These are phyloP conservation scores for Naganishia sp. DNA, from an alignment of 1,284 basidiomycete genomes.

Conservation along the genomic window DNA sequence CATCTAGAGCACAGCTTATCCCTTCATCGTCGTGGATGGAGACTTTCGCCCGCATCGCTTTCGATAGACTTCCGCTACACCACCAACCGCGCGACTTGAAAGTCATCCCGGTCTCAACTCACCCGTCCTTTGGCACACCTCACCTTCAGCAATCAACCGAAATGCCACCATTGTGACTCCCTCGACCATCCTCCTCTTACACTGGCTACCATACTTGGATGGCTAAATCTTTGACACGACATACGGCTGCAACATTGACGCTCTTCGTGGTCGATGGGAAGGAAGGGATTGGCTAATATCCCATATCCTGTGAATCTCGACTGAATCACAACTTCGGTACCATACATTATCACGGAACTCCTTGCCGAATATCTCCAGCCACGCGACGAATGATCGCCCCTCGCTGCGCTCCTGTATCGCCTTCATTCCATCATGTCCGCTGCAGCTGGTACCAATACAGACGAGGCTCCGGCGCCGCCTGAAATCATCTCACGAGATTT, in stretches of 20 bases:
- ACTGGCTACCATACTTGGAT: conserved; percentile 6
- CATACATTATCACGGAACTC: too few relatives aligned
- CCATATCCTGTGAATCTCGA: too few relatives aligned
- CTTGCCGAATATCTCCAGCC: too few relatives aligned
- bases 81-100: too few relatives aligned
- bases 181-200: conserved; percentile 15
- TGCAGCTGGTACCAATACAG: neutral
- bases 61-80: too few relatives aligned
- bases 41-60: too few relatives aligned
- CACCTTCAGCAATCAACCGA: neutral
- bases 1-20: too few relatives aligned
- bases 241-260: conserved; percentile 7
- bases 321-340: too few relatives aligned
- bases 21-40: too few relatives aligned
- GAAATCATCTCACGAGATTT: conserved; percentile 13
- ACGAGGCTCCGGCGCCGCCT: neutral
- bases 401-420: neutral
- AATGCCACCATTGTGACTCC: conserved; percentile 25
- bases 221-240: conserved; percentile 8
- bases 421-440: conserved; percentile 2
- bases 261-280: conserved; percentile 18
- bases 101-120: neutral
- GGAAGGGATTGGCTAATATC: conserved; percentile 24
- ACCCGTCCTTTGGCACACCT: neutral
- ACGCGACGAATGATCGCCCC: conserved; percentile 4